Evolutionary conservation across 139 green algal genomes (phyloP), one percentile per base, ranked within the genome.

Genomic region (Asterochloris erici): DNA sequence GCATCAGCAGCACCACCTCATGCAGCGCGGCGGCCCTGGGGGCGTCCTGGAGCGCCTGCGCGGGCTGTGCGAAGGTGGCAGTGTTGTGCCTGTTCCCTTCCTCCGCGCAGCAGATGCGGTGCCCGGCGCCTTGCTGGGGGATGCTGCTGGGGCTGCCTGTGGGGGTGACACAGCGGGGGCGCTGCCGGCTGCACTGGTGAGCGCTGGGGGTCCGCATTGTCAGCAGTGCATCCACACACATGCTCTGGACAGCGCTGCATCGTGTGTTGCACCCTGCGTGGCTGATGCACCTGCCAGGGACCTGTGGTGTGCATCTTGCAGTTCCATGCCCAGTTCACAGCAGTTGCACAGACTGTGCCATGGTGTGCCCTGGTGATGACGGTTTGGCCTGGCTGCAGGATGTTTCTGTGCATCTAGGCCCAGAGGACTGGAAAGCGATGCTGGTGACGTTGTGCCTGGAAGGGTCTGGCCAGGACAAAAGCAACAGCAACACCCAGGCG

Each of bases 71-170:
- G 90, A 93, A 75, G 87, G 92, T 68, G 94, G 94, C 26, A 84
- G 90, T 26, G 89, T 97, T 6, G 86, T 97, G n/a, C 92, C 94
- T 19, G 74, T 97, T 26, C 94, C 95, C 29, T 96, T 97, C 81
- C 85, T 97, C n/a, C 80, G 70, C 2, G 95, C 94, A 14, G 84
- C 78, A 11, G 74, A 93, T 77, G 89, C 90, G 14, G 87, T 89
- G 61, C 92, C 94, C 12, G 74, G 94, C 19, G 87, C 91, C 27
- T 87, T 97, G 74, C 86, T 98, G 63, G 75, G 74, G 27, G 84
- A 84, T 38, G 28, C 68, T 23, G 26, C 29, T 16, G 63, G 21
- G 17, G 61, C 74, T 26, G 75, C 80, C 63, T n/a, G 69, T 21
- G 26, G 2, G 19, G 19, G 77, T 61, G 54, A 16, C 19, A 24